phyloP scores from a whole-genome alignment of 345 rosid species.

The Pistacia integerrima region DNA sequence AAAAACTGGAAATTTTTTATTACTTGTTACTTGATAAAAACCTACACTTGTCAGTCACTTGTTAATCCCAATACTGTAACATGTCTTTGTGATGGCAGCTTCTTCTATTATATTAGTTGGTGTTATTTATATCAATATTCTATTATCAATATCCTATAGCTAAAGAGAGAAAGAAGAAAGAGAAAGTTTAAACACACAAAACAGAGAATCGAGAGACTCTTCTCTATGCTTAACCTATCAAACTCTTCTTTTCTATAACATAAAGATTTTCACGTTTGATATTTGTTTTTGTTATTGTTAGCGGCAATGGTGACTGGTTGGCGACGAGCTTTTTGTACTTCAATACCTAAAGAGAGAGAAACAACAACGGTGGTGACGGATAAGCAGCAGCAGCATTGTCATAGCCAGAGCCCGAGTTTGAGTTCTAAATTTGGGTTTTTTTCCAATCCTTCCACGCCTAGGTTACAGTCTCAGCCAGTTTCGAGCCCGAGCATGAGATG shows the following conservation, averaged over 20 bases:
- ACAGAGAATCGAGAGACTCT: no score
- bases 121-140: background rate
- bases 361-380: conserved; percentile 25
- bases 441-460: conserved; percentile 85
- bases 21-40: no score
- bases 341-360: conserved; percentile 61
- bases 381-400: conserved; percentile 12
- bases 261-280: no score
- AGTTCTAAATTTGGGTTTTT: conserved; percentile 70
- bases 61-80: background rate
- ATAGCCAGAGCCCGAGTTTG: conserved; percentile 45
- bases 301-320: conserved; percentile 74
- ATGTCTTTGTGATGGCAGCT: background rate
- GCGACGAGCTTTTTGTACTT: conserved; percentile 81
- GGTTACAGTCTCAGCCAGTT: conserved; percentile 48
- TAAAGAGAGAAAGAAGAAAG: background rate
- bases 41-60: no score
- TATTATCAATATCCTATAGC: no score
- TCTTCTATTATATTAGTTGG: no score
- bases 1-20: no score
- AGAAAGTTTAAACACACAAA: background rate
- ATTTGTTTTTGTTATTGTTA: background rate
- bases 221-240: background rate
- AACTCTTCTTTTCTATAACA: no score
- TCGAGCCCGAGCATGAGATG: conserved; percentile 56